phyloP scores from a whole-genome alignment of 148 eudicot species.

The Fagopyrum esculentum region DNA sequence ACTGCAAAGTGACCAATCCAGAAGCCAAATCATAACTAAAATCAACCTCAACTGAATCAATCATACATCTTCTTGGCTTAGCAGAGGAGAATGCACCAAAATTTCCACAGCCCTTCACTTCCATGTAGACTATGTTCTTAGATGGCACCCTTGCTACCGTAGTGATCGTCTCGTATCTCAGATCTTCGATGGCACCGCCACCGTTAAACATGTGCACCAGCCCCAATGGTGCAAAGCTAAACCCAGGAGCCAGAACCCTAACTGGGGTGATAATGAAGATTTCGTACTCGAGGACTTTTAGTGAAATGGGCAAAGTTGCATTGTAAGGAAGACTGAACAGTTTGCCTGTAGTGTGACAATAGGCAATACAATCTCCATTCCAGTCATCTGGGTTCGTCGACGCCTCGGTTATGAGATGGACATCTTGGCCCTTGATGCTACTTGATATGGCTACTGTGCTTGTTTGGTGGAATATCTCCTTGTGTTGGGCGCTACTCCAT shows the following conservation, averaged over 20 bases:
- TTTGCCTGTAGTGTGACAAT: conserved; percentile 38
- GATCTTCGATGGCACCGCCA: conserved; percentile 78
- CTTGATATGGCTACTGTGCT: conserved; percentile 42
- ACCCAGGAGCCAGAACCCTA: conserved; percentile 43
- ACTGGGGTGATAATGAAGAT: conserved; percentile 63
- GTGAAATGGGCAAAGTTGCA: conserved; percentile 53
- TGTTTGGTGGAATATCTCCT: conserved; percentile 67
- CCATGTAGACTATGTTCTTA: conserved; percentile 37
- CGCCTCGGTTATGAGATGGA: conserved; percentile 61
- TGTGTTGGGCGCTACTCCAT: conserved; percentile 64
- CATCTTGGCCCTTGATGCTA: conserved; percentile 43
- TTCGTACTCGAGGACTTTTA: conserved; percentile 74
- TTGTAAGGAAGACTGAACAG: conserved; percentile 47
- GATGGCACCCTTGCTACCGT: too few species aligned
- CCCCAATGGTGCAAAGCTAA: conserved; percentile 73
- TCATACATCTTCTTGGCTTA: conserved; percentile 58
- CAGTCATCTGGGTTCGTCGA: conserved; percentile 44
- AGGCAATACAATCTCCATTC: conserved; percentile 53
- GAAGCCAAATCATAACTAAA: conserved; percentile 45
- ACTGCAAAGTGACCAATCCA: conserved; percentile 49
- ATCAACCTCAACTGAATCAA: conserved; percentile 41
- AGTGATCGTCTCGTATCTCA: conserved; percentile 30
- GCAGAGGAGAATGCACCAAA: conserved; percentile 73
- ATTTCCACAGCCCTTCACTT: conserved; percentile 76
- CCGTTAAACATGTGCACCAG: conserved; percentile 82